Conservation (phyloP, 176 grass and related monocot species). For the Calamus simplicifolius region DNA sequence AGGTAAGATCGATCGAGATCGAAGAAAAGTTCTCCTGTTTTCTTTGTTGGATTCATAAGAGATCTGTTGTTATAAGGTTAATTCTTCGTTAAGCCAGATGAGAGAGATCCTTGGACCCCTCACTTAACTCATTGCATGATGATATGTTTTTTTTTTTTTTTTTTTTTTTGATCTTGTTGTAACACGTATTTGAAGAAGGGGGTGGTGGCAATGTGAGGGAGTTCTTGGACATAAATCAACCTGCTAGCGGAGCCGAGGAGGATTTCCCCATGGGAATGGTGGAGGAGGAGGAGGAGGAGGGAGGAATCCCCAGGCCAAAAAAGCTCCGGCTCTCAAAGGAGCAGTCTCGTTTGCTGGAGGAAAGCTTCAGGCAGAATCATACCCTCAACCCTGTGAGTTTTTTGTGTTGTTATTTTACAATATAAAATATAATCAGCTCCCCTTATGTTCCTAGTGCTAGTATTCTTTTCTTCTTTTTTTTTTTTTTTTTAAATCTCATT, state of each 20-base stretch:
- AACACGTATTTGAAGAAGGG: conserved; percentile 28
- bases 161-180: background rate
- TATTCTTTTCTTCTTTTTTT: too few species aligned
- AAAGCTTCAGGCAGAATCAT: conserved; percentile 88
- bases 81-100: too few species aligned
- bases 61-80: too few species aligned
- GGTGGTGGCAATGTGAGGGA: conserved; percentile 50
- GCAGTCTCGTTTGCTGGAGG: conserved; percentile 78
- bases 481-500: too few species aligned
- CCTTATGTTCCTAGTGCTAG: too few species aligned
- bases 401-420: too few species aligned
- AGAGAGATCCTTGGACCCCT: too few species aligned
- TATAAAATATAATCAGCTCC: too few species aligned
- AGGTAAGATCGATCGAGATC: conserved; percentile 49
- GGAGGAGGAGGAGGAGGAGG: conserved; percentile 38
- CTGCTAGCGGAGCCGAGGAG: conserved; percentile 70
- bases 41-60: too few species aligned
- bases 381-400: conserved; percentile 63
- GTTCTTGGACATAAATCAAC: conserved; percentile 96
- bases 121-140: too few species aligned
- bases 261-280: conserved; percentile 63
- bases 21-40: too few species aligned
- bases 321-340: conserved; percentile 93
- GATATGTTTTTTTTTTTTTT: background rate
- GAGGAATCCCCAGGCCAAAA: conserved; percentile 52